Base-by-base conservation (phyloP, 371 early-diverging fungal species). In the Mucor irregularis region DNA sequence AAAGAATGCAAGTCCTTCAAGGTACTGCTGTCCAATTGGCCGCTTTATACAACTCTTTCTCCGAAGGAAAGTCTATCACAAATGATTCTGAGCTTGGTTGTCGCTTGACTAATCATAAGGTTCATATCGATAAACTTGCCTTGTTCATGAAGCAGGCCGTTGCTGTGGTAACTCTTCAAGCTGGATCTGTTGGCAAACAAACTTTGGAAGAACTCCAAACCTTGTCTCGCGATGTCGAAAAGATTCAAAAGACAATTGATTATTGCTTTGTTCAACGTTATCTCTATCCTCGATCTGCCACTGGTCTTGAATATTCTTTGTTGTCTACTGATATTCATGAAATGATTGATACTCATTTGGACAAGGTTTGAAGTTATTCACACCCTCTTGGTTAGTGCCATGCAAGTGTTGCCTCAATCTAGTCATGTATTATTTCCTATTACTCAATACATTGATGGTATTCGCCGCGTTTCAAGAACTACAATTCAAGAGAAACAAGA, bases 21-120 rank as follows among this genome's bases (percentile, higher is more conserved):
- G 73, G 75, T 46, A 59, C 56, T 16, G 60, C 64, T 42, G 66
- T 66, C 28, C 74, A 74, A 40, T 35, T 74, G 22, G 64, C 72
- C 9, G 40, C 63, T 2, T 34, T 75, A 16, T 67, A 64, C n/a
- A 68, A 58, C 16, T 54, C 66, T 17, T 35, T 53, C n/a, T 44
- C 53, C 9, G 49, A 49, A 29, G 64, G 55, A 11, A 51, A 57
- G 9, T 14, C 49, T 6, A 45, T 68, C 33, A 45, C 50, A n/a
- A 44, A 39, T 19, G 64, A 58, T 47, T 29, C 56, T 22, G 28
- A 50, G 11, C 51, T 71, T 22, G 72, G 67, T 9, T 60, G 64
- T 17, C 60, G 59, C 16, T 65, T 84, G 43, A 49, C 71, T 2
- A 54, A 67, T 4, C 79, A 80, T 48, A 87, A 85, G 64, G 53